Conservation (phyloP, 768 basidiomycete species). For the Tylopilus balloui region DNA sequence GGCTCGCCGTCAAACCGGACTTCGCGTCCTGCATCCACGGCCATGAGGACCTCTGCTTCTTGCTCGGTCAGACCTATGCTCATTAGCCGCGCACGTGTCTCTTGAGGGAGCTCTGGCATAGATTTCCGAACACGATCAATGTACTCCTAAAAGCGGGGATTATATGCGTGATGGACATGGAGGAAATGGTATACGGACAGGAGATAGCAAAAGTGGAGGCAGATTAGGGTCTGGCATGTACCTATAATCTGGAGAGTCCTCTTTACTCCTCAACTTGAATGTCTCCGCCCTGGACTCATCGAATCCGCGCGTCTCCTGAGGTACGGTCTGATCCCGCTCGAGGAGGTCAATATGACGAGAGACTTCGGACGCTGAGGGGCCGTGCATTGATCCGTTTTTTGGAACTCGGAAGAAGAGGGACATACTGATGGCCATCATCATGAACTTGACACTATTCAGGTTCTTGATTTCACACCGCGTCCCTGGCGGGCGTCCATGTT, state of each 20-base stretch:
- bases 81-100: constrained; percentile 55
- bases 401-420: constrained; percentile 4
- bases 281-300: constrained; percentile 80
- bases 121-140: constrained; percentile 45
- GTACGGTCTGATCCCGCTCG: constrained; percentile 39
- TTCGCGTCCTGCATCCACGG: constrained; percentile 62
- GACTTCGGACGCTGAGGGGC: constrained; percentile 71
- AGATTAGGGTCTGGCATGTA: constrained; percentile 99
- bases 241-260: constrained; percentile 91
- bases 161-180: neutral
- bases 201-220: constrained; percentile 60
- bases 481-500: constrained; percentile 54
- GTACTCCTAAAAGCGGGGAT: constrained; percentile 46
- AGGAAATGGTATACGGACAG: constrained; percentile 33
- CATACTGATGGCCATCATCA: constrained; percentile 80
- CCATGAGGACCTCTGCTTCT: constrained; percentile 73
- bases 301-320: constrained; percentile 89
- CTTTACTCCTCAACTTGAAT: constrained; percentile 80
- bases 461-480: constrained; percentile 29
- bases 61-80: constrained; percentile 50
- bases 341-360: constrained; percentile 67
- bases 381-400: neutral
- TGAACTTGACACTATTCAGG: constrained; percentile 39
- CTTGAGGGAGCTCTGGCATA: constrained; percentile 77
- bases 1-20: constrained; percentile 58